Base-by-base conservation (phyloP, 768 basidiomycete species). In the Hericium rajendrae region DNA sequence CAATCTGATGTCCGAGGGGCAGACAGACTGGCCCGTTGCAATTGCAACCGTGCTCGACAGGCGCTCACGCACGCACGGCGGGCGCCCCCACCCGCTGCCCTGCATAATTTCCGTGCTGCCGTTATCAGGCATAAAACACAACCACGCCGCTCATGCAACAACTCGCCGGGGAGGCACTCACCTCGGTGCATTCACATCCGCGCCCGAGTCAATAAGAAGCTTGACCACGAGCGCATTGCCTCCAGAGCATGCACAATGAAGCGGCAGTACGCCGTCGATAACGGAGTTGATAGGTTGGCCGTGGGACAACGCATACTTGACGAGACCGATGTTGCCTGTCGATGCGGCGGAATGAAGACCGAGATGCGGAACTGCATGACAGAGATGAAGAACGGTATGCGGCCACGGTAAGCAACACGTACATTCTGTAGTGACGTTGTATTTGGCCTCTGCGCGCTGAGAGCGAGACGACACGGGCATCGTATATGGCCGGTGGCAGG, bases 121-220 rank as follows among this genome's bases (percentile, higher is more conserved):
- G 2, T 32, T 32, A 32, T 32, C 28, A 32, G 28, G 28, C 28
- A 32, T 32, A 32, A 32, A 32, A 8, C 28, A 8, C 28, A 32
- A 32, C 28, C 8, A 32, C 8, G 28, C 28, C 28, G 28, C 28
- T 32, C 28, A 8, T 32, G 28, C 4, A 32, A 32, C 9, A 8
- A 6, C 32, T 32, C 32, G 32, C 32, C 32, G 32, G 56, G 56
- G 49, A 15, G 54, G 54, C 52, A 69, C 80, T 59, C 54, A 90
- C 89, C 94, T 84, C 54, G 92, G 87, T 4, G 94, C 94, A 71
- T 98, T 98, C 32, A 97, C 95, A 68, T 99, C 97, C n/a, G 97
- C 97, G 20, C 97, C 95, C 57, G 84, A 76, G 60, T 97, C 91
- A 66, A 99, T 88, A 49, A 99, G 74, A 61, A 94, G 78, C 65